Evolutionary conservation across 78 protist genomes (phyloP).

Genomic region (Dictyostelium purpureum): DNA sequence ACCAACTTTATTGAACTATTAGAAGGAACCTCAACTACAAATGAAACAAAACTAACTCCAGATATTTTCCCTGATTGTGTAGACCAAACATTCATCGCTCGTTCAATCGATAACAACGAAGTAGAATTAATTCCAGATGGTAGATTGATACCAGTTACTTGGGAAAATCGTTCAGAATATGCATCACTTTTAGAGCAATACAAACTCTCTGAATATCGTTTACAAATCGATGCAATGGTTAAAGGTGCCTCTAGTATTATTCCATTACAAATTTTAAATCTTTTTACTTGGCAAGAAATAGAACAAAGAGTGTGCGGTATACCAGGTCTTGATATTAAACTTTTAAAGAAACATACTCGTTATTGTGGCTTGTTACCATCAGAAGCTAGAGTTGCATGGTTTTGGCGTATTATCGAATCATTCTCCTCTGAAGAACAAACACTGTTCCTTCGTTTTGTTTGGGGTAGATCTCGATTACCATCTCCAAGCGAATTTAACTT

Average conservation of each 20-base stretch:
- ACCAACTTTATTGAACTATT: constrained; percentile 40
- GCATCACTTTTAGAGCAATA: constrained; percentile 53
- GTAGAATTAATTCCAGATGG: constrained; percentile 50
- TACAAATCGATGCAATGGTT: constrained; percentile 69
- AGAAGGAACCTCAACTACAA: not conserved
- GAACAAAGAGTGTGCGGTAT: constrained; percentile 80
- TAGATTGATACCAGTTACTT: constrained; percentile 20
- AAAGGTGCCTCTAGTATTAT: constrained; percentile 54
- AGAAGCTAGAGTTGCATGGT: constrained; percentile 63
- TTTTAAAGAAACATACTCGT: constrained; percentile 77
- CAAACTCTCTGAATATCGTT: constrained; percentile 64
- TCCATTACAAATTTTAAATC: constrained; percentile 48
- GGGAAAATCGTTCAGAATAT: constrained; percentile 73
- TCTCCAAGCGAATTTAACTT: constrained; percentile 54
- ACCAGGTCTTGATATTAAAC: constrained; percentile 71
- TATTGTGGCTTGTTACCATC: constrained; percentile 33
- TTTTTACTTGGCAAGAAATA: constrained; percentile 83
- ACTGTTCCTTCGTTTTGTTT: constrained; percentile 75
- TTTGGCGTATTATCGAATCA: constrained; percentile 70
- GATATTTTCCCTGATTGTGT: constrained; percentile 40
- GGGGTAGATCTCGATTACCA: constrained; percentile 86
- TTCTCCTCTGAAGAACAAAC: constrained; percentile 82
- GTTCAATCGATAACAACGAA: constrained; percentile 28
- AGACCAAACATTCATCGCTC: constrained; percentile 48
- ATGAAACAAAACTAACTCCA: not conserved